Evolutionary conservation across 331 rosid genomes (phyloP).

Genomic region (Pyrus hybrid): DNA sequence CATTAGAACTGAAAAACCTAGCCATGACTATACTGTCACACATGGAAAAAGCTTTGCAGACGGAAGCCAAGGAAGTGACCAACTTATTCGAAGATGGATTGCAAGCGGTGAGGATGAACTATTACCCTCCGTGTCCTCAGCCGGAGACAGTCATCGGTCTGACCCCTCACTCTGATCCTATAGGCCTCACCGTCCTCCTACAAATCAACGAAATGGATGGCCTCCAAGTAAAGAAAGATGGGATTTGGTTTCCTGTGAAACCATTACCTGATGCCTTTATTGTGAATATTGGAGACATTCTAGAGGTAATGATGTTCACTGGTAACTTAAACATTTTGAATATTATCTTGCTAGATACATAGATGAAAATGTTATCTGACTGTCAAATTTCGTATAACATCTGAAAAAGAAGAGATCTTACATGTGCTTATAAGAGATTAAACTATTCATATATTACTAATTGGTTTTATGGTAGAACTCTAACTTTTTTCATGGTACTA

Average conservation of each 20-base stretch:
- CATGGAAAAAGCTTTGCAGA: slow-evolving; percentile 17
- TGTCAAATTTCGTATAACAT: background rate
- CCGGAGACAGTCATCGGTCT: slow-evolving; percentile 9
- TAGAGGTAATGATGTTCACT: slow-evolving; percentile 14
- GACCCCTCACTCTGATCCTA: slow-evolving; percentile 17
- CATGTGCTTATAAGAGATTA: too few species aligned
- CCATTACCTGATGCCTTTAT: slow-evolving; percentile 27
- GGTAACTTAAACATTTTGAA: background rate
- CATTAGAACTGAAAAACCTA: slow-evolving; percentile 2
- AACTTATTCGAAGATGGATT: background rate
- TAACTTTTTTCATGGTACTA: too few species aligned
- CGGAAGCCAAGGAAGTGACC: background rate
- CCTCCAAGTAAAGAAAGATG: slow-evolving; percentile 28
- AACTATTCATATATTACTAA: too few species aligned
- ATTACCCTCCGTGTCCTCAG: slow-evolving; percentile 24
- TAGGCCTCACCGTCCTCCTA: slow-evolving; percentile 15
- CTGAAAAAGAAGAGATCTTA: too few species aligned
- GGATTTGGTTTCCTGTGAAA: slow-evolving; percentile 18
- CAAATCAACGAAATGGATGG: slow-evolving; percentile 23
- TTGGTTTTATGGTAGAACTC: too few species aligned
- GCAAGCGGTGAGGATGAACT: slow-evolving; percentile 18
- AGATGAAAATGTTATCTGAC: background rate
- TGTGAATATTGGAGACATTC: slow-evolving; percentile 22
- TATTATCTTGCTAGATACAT: background rate
- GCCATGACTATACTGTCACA: background rate